Base-by-base conservation (phyloP, 306 rosid species). In the Canavalia gladiata region DNA sequence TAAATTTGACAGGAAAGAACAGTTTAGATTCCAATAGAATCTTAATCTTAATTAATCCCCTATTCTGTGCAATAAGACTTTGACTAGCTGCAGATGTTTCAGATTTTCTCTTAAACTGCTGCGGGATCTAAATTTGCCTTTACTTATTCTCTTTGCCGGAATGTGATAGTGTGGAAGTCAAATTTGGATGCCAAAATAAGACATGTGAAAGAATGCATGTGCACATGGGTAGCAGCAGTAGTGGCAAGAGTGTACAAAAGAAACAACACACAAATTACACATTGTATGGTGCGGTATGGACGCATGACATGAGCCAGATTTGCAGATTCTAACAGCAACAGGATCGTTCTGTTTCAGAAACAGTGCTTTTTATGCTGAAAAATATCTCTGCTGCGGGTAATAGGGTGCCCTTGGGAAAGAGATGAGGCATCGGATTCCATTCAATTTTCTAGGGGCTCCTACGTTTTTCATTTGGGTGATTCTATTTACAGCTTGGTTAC, bases 381-480 rank as follows among this genome's bases (percentile, higher is more conserved):
- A 69, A 31, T 31, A 5, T 71, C 13, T 50, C 13, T 50, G 75
- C 12, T 49, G 13, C 45, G 4, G 76, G 30, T 4, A 72, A 13
- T 55, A 29, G 41, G 57, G 43, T 51, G 64, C 4, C 49, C 51
- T 34, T 37, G 28, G 55, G 68, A 39, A 25, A 73, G 50, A 18
- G 25, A 18, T 55, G 51, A 37, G 29, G 68, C 79, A 74, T 74
- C 10, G 79, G 79, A 75, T 75, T 75, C 69, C 58, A 29, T 59
- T 73, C 41, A 18, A 55, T n/a, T 72, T 56, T 73, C 9, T 35
- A 50, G 49, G 8, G 29, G 30, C 28, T 69, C 75, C 75, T 52
- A 5, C 9, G 33, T 50, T 50, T 71, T 71, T 52, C 45, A 31
- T 12, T 12, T 58, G 33, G 62, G 30, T 71, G 76, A 31, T 69